phyloP scores from a whole-genome alignment of 1,284 basidiomycete genomes.

The Ganoderma leucocontextum region DNA sequence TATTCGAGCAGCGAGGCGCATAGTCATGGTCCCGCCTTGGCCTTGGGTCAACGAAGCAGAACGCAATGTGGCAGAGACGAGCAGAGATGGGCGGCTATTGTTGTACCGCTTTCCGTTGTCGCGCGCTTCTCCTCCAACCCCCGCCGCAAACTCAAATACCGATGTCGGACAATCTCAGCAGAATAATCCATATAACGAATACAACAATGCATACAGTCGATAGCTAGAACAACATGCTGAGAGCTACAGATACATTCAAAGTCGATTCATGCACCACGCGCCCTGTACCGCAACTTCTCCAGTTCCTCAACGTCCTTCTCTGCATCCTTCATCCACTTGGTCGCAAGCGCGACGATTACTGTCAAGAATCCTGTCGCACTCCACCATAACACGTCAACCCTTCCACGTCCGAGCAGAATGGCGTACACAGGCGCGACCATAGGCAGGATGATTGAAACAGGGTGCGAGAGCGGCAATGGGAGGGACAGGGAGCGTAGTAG shows the following conservation, averaged over 20 bases:
- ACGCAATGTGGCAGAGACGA: slow-evolving; percentile 5
- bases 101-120: neutral
- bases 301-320: slow-evolving; percentile 35
- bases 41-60: neutral
- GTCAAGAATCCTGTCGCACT: slow-evolving; percentile 27
- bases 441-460: slow-evolving; percentile 27
- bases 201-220: neutral
- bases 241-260: neutral
- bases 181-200: neutral
- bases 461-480: slow-evolving; percentile 33
- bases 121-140: too few relatives aligned
- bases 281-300: slow-evolving; percentile 40
- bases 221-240: neutral
- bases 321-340: slow-evolving; percentile 35
- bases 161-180: neutral
- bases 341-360: slow-evolving; percentile 31
- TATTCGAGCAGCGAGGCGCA: slow-evolving; percentile 26
- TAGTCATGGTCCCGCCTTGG: slow-evolving; percentile 19
- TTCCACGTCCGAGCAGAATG: slow-evolving; percentile 28
- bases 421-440: slow-evolving; percentile 34
- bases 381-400: slow-evolving; percentile 41
- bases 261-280: slow-evolving; percentile 35
- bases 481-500: slow-evolving; percentile 22
- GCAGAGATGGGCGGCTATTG: slow-evolving; percentile 5
- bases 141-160: too few relatives aligned